These are phyloP conservation scores for Xylariaceae sp. DNA, from an alignment of 2,329 filamentous ascomycete species.

Conservation along the genomic window DNA sequence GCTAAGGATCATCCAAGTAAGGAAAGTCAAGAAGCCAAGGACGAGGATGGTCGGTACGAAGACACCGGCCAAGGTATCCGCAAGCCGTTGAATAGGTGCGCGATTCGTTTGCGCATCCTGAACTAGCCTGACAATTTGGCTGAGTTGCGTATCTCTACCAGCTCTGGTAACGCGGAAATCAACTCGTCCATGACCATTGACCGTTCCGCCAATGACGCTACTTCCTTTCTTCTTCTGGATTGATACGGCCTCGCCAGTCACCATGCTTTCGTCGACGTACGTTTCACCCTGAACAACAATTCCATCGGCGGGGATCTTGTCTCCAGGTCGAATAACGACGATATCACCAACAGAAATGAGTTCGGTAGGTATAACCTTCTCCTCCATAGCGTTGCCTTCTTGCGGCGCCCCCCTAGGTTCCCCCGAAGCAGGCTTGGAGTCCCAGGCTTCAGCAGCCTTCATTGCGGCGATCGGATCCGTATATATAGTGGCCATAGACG, in stretches of 20 bases:
- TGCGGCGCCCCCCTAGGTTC: slow-evolving; percentile 41
- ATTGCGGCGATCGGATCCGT: slow-evolving; percentile 88
- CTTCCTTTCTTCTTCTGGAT: slow-evolving; percentile 81
- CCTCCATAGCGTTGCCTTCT: slow-evolving; percentile 63
- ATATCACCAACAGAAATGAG: slow-evolving; percentile 91
- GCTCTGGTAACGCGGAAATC: slow-evolving; percentile 91
- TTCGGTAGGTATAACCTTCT: slow-evolving; percentile 85
- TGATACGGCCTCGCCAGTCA: slow-evolving; percentile 94
- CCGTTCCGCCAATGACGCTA: slow-evolving; percentile 82
- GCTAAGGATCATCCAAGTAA: slow-evolving; percentile 90
- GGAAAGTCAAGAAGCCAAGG: slow-evolving; percentile 78
- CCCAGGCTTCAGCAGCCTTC: slow-evolving; percentile 80
- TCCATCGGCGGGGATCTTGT: slow-evolving; percentile 95
- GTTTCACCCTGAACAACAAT: slow-evolving; percentile 82
- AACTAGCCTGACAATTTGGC: slow-evolving; percentile 96
- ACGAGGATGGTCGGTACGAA: slow-evolving; percentile 87
- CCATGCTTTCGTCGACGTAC: slow-evolving; percentile 96
- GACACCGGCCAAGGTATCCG: slow-evolving; percentile 84
- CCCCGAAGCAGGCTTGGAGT: slow-evolving; percentile 36
- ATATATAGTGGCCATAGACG: slow-evolving; percentile 96
- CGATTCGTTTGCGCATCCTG: slow-evolving; percentile 93
- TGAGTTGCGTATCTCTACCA: slow-evolving; percentile 91
- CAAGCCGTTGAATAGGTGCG: slow-evolving; percentile 89
- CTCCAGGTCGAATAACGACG: slow-evolving; percentile 85
- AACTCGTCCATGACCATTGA: slow-evolving; percentile 86